Base-by-base conservation (phyloP, 805 yeast genomes). In the Ogataea kodamae region DNA sequence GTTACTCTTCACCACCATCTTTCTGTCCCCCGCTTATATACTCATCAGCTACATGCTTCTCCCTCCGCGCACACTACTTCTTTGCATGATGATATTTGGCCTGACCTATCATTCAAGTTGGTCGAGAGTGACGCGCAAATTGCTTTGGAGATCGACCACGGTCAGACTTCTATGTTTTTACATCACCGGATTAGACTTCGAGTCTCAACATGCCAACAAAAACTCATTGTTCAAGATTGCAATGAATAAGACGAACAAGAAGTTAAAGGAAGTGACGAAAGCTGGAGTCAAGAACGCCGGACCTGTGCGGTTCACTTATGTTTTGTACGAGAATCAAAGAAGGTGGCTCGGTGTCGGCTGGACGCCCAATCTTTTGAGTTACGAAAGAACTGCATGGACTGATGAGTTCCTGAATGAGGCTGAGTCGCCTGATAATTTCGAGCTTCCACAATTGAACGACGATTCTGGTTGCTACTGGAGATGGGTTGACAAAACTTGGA, bases 301-400 rank as follows among this genome's bases (percentile, higher is more conserved):
- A 2, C 76, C 78, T 2, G 88, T 86, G 18, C 64, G 89, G 36
- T 92, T 89, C 59, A 89, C 97, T 4, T 90, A 86, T 59, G 97
- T 87, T 2, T 67, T 92, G 8, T 89, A 80, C 59, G 98, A 90
- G 57, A 90, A 90, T 57, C 97, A 90, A 64, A 77, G 98, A 54
- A 78, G 94, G 50, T 90, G 98, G 98, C 68, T 90, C 23, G 97
- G 97, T 9, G 85, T 90, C 49, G 98, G 98, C 9, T 90, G 98
- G 98, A 90, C 97, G 0, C 70, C 94, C 10, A 88, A 88, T 53
- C 68, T 92, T 55, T 69, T 92, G 42, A 81, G 94, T 30, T 90
- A 90, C 55, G 98, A 90, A 62, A 74, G 98, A 54, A 80, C 95
- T 0, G 81, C 97, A 3, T 90, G 97, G 97, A 89, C 97, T 0